Percentiles rank a stretch among this genome's conserved stretches.
Evolutionary conservation across 2,329 filamentous ascomycete species (phyloP).

Genomic region (Ophiostoma sp.): DNA sequence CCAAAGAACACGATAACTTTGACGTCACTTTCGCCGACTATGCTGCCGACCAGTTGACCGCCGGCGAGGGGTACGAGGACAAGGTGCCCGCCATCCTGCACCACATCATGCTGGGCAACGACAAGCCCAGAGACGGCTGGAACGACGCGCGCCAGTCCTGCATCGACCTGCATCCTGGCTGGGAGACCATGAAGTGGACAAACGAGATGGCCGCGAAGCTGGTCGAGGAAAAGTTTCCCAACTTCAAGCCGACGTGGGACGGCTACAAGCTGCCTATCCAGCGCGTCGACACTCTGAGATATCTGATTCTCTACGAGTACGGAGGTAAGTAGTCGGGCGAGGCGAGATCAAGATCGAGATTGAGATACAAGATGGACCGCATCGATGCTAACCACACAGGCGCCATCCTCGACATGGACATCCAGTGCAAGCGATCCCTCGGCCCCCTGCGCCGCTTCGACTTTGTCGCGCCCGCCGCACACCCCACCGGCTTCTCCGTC

Average conservation of each 20-base stretch:
- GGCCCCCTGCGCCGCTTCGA: conserved; percentile 23
- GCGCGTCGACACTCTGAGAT: conserved; percentile 70
- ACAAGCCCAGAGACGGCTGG: conserved; percentile 12
- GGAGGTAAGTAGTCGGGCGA: conserved; percentile 46
- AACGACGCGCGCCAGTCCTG: conserved; percentile 21
- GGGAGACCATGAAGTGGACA: conserved; percentile 21
- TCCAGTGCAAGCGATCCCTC: conserved; percentile 21
- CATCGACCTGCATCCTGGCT: conserved; percentile 20
- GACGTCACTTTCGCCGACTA: conserved; percentile 22
- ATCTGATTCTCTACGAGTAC: conserved; percentile 71
- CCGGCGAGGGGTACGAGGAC: conserved; percentile 18
- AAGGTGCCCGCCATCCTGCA: conserved; percentile 20
- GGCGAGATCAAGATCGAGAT: too few relatives aligned
- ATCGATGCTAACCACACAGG: background rate
- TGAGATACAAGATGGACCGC: too few relatives aligned
- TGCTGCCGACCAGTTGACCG: conserved; percentile 14
- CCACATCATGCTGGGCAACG: conserved; percentile 19
- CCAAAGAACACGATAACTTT: conserved; percentile 18
- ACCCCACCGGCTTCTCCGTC: conserved; percentile 20
- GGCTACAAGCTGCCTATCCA: conserved; percentile 70
- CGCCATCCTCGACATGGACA: conserved; percentile 22
- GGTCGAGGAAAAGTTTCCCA: conserved; percentile 67
- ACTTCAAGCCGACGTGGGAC: conserved; percentile 70
- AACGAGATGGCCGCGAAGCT: conserved; percentile 40
- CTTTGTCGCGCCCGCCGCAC: conserved; percentile 20